Percentiles rank a stretch among this genome's conserved stretches.
Evolutionary conservation across 176 grass and related monocot genomes (phyloP).

Genomic region (Oryza australiensis): DNA sequence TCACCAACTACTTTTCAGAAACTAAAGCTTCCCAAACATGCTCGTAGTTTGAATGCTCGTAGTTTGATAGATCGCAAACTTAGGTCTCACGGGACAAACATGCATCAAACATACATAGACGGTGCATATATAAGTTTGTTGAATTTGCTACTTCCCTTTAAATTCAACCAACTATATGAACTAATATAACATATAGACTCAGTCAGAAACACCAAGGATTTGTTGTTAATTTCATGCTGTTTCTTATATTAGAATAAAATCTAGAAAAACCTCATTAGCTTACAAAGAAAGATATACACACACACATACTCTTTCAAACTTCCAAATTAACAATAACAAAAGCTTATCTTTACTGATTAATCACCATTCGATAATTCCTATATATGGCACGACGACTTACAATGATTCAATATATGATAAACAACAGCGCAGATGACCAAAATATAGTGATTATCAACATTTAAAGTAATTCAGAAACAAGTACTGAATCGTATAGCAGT

Average conservation of each 20-base stretch:
- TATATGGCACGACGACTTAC: neutral
- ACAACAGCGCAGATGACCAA: neutral
- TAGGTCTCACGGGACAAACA: slow-evolving; percentile 17
- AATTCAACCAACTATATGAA: neutral
- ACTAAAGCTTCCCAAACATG: no score
- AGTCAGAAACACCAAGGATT: neutral
- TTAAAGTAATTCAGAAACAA: neutral
- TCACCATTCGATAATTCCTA: neutral
- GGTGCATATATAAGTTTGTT: neutral
- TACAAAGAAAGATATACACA: no score
- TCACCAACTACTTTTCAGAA: no score
- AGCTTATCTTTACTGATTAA: neutral
- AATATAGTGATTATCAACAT: neutral
- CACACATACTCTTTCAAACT: no score
- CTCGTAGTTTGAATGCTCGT: neutral
- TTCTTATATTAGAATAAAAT: slow-evolving; percentile 15
- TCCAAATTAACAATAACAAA: neutral
- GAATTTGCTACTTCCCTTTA: neutral
- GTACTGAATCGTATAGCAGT: neutral
- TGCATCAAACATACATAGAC: neutral
- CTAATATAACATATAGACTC: neutral
- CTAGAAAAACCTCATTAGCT: neutral
- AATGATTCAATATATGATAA: neutral
- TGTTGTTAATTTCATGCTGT: neutral
- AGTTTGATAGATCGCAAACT: neutral